Evolutionary conservation across 139 green algal species (phyloP).

Genomic region (Pleodorina starrii): DNA sequence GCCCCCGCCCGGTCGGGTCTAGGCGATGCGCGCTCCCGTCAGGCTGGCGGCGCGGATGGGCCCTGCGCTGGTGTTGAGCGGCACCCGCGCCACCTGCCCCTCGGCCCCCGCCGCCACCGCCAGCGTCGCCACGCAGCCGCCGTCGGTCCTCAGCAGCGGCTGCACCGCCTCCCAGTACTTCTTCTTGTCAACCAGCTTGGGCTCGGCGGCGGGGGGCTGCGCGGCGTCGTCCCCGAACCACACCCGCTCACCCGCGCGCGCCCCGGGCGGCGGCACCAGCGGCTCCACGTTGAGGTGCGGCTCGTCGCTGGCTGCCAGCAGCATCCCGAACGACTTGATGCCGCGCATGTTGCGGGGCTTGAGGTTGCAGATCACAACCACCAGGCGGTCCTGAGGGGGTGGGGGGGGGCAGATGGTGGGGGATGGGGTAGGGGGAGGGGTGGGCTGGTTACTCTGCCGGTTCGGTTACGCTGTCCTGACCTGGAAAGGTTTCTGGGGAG

Average conservation of each 20-base stretch:
- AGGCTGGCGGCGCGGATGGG: conserved; percentile 65
- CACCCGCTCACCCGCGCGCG: conserved; percentile 75
- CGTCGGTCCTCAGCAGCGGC: conserved; percentile 75
- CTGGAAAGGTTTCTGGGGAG: no score
- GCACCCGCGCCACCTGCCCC: background rate
- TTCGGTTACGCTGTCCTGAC: no score
- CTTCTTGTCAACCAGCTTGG: conserved; percentile 84
- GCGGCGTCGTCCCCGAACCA: conserved; percentile 68
- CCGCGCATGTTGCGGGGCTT: conserved; percentile 79
- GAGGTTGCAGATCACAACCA: conserved; percentile 87
- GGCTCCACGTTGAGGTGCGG: conserved; percentile 74
- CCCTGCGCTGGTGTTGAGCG: conserved; percentile 77
- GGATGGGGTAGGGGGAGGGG: background rate
- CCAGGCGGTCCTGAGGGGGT: conserved; percentile 66
- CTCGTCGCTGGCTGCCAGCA: conserved; percentile 81
- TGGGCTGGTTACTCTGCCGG: no score
- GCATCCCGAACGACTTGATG: conserved; percentile 88
- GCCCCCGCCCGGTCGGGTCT: conserved; percentile 12
- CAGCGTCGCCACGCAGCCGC: conserved; percentile 60
- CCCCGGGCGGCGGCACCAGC: conserved; percentile 70
- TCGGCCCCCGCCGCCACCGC: conserved; percentile 1
- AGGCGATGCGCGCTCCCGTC: conserved; percentile 73
- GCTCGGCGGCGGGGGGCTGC: conserved; percentile 57
- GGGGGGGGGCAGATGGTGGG: background rate
- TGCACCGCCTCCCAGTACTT: conserved; percentile 86